Percentiles rank a stretch among this genome's conserved stretches.
Evolutionary conservation across 1,284 basidiomycete genomes (phyloP).

Genomic region (Puccinia triticina): DNA sequence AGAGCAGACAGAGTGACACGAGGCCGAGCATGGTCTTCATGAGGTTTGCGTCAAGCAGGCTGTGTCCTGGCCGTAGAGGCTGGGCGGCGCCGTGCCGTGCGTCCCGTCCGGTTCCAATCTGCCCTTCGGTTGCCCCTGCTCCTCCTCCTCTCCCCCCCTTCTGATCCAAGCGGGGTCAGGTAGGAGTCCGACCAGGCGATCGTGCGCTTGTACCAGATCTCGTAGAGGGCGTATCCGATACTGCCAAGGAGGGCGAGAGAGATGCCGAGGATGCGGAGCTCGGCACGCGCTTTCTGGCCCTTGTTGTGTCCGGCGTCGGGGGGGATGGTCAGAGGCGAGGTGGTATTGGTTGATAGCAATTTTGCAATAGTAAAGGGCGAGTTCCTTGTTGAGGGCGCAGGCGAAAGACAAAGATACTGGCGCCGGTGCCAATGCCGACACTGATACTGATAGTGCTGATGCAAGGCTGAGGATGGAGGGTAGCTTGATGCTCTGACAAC

Average conservation of each 20-base stretch:
- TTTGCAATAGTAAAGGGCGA: no score
- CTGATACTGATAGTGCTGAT: no score
- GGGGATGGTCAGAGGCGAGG: background rate
- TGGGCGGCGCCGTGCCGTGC: background rate
- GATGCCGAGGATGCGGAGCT: constrained; percentile 14
- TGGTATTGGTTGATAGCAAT: no score
- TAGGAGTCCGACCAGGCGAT: constrained; percentile 18
- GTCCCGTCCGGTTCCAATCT: background rate
- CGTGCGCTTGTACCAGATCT: constrained; percentile 15
- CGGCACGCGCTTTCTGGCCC: background rate
- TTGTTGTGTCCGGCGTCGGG: background rate
- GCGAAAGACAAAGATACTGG: no score
- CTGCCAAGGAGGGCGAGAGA: constrained; percentile 19
- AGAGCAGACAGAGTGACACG: constrained; percentile 7
- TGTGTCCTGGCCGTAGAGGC: background rate
- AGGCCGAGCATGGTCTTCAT: constrained; percentile 16
- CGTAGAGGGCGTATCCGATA: no score
- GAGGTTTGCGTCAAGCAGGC: constrained; percentile 21
- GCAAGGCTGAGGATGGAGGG: no score
- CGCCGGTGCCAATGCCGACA: no score
- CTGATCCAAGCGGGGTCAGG: background rate
- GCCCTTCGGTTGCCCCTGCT: no score
- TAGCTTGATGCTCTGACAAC: no score
- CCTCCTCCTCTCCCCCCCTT: background rate
- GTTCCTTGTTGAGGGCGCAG: no score